phyloP scores from a whole-genome alignment of 148 eudicot species.

The Mesembryanthemum crystallinum region DNA sequence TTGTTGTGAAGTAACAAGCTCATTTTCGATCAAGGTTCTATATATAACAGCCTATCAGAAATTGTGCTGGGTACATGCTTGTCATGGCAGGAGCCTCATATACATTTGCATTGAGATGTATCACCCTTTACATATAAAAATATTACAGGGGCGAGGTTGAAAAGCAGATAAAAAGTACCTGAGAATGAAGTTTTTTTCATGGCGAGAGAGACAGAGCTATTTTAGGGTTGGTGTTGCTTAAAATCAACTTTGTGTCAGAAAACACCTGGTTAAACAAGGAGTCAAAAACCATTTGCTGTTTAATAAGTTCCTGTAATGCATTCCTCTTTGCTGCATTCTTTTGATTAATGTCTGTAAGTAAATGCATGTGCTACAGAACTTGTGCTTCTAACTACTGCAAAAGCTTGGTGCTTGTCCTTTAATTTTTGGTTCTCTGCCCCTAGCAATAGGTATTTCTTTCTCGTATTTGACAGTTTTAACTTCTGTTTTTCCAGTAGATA shows the following conservation, averaged over 20 bases:
- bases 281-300: not conserved
- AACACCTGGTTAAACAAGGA: not conserved
- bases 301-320: not conserved
- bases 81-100: not conserved
- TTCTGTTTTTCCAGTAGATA: not conserved
- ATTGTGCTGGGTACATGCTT: not conserved
- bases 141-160: not conserved
- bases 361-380: not conserved
- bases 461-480: not conserved
- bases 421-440: not conserved
- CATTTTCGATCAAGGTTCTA: not conserved
- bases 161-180: not conserved
- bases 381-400: not conserved
- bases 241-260: not conserved
- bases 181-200: not conserved
- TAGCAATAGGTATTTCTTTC: not conserved
- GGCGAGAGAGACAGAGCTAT: constrained; percentile 5
- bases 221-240: not conserved
- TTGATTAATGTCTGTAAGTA: not conserved
- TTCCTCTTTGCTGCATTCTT: not conserved
- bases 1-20: not conserved
- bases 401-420: not conserved
- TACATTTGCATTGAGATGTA: not conserved
- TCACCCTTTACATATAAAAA: not conserved
- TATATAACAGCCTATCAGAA: too few relatives aligned